Evolutionary conservation across 768 basidiomycete genomes (phyloP), one percentile per base, ranked within the genome.

Genomic region (Russula dissimulans): DNA sequence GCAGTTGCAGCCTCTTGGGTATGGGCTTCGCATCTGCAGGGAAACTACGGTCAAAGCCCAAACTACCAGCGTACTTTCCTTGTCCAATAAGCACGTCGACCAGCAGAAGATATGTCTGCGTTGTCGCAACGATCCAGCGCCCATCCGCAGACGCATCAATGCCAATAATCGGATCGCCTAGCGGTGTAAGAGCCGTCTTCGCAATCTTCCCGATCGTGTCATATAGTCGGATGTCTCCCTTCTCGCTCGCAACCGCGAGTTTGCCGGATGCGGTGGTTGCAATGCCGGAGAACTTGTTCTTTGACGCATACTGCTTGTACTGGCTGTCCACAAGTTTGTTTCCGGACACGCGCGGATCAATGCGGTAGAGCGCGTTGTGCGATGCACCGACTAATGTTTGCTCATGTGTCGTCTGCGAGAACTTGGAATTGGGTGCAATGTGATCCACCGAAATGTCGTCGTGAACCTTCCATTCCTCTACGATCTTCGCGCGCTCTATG

Each of bases 391-490:
- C 85, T 57, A 99, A 79, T 3, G 97, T 99, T 71, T 97, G 91
- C 70, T 95, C 87, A 50, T 79, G 81, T 43, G 94, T 94, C 66
- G 86, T 97, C 65, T 89, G 94, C 6, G 97, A 95, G 67, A 92
- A 97, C 73, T 99, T 99, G 75, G 81, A 85, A 67, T 93, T 86
- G 5, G 97, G 95, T 2, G 95, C 83, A 70, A 98, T 89, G 69
- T 95, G 87, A 71, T 88, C 81, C 64, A 99, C 90, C 15, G 79
- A 77, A 64, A 98, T 78, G 68, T 87, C 79, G 39, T 97, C 92
- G 70, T 94, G 87, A n/a, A 99, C 85, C 70, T 93, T 95, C 94
- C 93, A 97, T 71, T 99, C 97, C 70, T 99, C 97, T 22, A 98
- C 92, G 32, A 99, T 85, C 73, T 97, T 95, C 45, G 92, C 97